Conservation (phyloP, 305 asterid genomes). For the Caryopteris hybrid region DNA sequence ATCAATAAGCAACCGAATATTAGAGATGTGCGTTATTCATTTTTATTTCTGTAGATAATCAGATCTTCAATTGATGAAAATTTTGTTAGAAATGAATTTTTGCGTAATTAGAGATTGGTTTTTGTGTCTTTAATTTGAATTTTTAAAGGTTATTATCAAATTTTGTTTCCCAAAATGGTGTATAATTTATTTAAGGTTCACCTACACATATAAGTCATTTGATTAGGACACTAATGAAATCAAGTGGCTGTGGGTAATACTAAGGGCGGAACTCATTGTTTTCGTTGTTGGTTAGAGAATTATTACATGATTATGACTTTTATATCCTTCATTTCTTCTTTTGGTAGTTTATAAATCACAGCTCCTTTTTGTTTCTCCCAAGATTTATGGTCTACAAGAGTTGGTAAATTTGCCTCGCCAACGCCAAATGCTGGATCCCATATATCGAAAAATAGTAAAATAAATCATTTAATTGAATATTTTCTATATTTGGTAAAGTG, state of each 20-base stretch:
- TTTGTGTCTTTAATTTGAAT: too few species aligned
- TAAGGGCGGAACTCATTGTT: constrained; percentile 36
- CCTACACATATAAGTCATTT: background rate
- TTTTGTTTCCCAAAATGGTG: constrained; percentile 12
- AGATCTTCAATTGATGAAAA: too few species aligned
- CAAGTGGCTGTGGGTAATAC: constrained; percentile 59
- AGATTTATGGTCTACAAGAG: background rate
- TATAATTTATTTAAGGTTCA: background rate
- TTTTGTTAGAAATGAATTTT: too few species aligned
- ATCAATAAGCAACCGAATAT: too few species aligned
- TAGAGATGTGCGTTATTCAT: too few species aligned
- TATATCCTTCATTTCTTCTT: background rate
- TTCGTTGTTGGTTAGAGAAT: background rate
- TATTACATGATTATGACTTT: background rate
- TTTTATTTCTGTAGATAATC: too few species aligned
- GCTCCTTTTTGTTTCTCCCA: constrained; percentile 3
- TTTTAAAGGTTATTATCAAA: background rate
- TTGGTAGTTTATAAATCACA: constrained; percentile 4
- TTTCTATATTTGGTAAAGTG: background rate
- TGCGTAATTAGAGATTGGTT: too few species aligned
- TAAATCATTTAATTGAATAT: constrained; percentile 5
- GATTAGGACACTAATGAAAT: constrained; percentile 29
- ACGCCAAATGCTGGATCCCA: constrained; percentile 2
- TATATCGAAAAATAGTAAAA: background rate
- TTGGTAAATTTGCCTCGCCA: background rate